These are phyloP conservation scores for Colletotrichum brevisporum DNA, from an alignment of 2,329 filamentous ascomycete genomes.

Conservation along the genomic window DNA sequence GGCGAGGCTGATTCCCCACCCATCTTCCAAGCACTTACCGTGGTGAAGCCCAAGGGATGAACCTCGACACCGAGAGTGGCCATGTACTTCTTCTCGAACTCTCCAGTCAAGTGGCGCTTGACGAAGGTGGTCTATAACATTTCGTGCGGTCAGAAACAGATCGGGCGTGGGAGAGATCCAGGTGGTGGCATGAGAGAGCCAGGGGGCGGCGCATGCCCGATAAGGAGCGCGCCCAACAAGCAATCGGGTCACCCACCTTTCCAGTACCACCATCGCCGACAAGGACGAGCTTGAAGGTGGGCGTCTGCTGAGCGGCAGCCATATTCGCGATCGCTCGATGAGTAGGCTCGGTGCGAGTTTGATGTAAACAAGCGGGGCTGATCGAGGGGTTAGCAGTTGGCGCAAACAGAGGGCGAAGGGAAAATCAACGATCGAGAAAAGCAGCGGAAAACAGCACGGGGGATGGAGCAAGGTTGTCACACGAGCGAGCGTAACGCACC, in stretches of 20 bases:
- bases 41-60: conserved; percentile 97
- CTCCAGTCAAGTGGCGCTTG: conserved; percentile 99
- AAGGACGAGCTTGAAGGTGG: conserved; percentile 99
- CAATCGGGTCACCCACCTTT: conserved; percentile 74
- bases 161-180: background rate
- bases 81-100: conserved; percentile 99
- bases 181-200: background rate
- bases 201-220: background rate
- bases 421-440: conserved; percentile 1
- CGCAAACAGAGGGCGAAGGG: conserved; percentile 14
- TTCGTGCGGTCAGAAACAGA: conserved; percentile 43
- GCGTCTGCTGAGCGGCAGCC: conserved; percentile 73
- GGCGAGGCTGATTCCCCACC: conserved; percentile 12
- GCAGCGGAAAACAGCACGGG: conserved; percentile 36
- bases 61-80: conserved; percentile 99
- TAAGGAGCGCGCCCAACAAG: background rate
- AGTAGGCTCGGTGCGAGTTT: conserved; percentile 46
- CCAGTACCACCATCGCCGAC: conserved; percentile 99
- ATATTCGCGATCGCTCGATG: conserved; percentile 63
- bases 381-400: conserved; percentile 37
- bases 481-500: conserved; percentile 4
- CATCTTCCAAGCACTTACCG: conserved; percentile 75
- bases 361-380: conserved; percentile 64
- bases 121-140: conserved; percentile 92
- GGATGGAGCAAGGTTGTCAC: conserved; percentile 28